Conservation (phyloP, 2,329 filamentous ascomycete genomes). For the Thermomyces lanuginosus region DNA sequence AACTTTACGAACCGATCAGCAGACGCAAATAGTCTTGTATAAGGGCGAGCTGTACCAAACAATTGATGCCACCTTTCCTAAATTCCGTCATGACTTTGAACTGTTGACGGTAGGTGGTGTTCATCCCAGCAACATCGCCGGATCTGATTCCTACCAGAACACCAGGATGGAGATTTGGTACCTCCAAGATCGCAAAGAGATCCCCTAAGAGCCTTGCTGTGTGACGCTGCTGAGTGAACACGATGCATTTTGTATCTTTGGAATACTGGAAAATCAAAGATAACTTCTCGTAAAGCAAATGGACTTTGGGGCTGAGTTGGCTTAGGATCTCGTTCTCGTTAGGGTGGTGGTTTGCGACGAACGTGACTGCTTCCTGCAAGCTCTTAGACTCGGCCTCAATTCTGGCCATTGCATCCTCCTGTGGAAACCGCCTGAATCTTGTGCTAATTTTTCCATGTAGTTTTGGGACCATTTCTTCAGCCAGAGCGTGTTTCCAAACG, state of each 20-base stretch:
- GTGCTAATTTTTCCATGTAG: slow-evolving; percentile 36
- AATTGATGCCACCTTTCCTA: slow-evolving; percentile 41
- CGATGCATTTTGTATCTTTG: slow-evolving; percentile 54
- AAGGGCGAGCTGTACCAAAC: slow-evolving; percentile 24
- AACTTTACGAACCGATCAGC: slow-evolving; percentile 25
- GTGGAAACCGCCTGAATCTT: slow-evolving; percentile 2
- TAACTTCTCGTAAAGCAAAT: slow-evolving; percentile 45
- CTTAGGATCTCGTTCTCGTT: slow-evolving; percentile 19
- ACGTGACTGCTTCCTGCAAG: slow-evolving; percentile 41
- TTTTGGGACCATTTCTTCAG: slow-evolving; percentile 44
- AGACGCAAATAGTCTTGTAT: not conserved
- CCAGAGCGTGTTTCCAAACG: slow-evolving; percentile 57
- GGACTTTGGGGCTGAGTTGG: slow-evolving; percentile 57
- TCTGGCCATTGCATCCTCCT: slow-evolving; percentile 13
- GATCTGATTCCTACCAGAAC: slow-evolving; percentile 47
- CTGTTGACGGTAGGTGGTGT: slow-evolving; percentile 57
- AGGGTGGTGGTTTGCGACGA: slow-evolving; percentile 40
- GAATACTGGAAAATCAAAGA: slow-evolving; percentile 43
- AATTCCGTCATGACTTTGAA: slow-evolving; percentile 54
- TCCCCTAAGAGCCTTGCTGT: slow-evolving; percentile 59
- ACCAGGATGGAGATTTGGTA: slow-evolving; percentile 43
- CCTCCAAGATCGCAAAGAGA: slow-evolving; percentile 45
- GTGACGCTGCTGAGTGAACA: slow-evolving; percentile 68
- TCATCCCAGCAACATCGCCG: slow-evolving; percentile 38
- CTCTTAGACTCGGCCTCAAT: slow-evolving; percentile 39